Conservation (phyloP, 768 basidiomycete genomes). For the Podaxis carcinomalis region DNA sequence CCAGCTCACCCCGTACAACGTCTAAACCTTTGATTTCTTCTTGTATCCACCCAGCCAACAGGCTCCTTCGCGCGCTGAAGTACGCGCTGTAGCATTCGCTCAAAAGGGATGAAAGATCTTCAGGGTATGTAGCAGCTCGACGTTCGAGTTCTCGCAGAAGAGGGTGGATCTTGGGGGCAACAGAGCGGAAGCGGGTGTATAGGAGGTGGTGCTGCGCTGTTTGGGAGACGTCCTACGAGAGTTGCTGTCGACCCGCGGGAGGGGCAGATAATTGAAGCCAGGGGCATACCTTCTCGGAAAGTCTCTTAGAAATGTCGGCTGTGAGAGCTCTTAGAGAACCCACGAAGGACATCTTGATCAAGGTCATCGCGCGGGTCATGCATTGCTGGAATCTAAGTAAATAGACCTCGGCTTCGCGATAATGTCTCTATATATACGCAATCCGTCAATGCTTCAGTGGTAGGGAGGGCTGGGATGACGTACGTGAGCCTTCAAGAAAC, state of each 20-base stretch:
- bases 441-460: not conserved
- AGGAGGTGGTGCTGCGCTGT: slow-evolving; percentile 82
- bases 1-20: slow-evolving; percentile 74
- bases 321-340: slow-evolving; percentile 77
- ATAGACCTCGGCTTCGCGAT: slow-evolving; percentile 89
- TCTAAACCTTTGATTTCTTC: slow-evolving; percentile 84
- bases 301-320: slow-evolving; percentile 68
- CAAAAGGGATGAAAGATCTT: slow-evolving; percentile 78
- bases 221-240: slow-evolving; percentile 62
- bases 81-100: slow-evolving; percentile 87
- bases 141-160: slow-evolving; percentile 84
- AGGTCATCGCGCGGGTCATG: slow-evolving; percentile 95
- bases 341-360: slow-evolving; percentile 96
- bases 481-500: slow-evolving; percentile 84
- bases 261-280: not conserved
- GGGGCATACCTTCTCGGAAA: slow-evolving; percentile 64
- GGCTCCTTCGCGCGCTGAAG: slow-evolving; percentile 64
- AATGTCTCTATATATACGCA: slow-evolving; percentile 64
- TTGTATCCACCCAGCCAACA: slow-evolving; percentile 69
- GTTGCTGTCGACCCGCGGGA: not conserved
- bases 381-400: slow-evolving; percentile 98
- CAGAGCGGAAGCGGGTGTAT: slow-evolving; percentile 81
- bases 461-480: slow-evolving; percentile 23
- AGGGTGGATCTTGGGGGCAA: slow-evolving; percentile 68
- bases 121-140: slow-evolving; percentile 68